A percentile compares a stretch with the other conserved stretches of the same genome.
Evolutionary conservation across 176 grass and related monocot species (phyloP).

Genomic region (Pontederia crassipes): DNA sequence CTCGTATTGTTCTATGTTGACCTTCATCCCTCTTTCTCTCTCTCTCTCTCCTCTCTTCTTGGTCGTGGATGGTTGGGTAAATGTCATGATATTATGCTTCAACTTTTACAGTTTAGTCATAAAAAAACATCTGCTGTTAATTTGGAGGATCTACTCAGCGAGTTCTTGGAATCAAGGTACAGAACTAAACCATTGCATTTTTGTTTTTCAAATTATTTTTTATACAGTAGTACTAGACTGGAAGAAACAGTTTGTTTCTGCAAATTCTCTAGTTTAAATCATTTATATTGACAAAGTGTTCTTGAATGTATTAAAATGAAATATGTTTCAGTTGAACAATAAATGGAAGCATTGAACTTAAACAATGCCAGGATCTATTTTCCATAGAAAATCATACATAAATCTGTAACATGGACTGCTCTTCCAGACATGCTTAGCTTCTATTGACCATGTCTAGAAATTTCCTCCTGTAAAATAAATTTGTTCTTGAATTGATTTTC

Average conservation of each 20-base stretch:
- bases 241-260: neutral
- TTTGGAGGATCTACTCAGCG: constrained; percentile 41
- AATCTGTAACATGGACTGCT: too few species aligned
- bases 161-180: constrained; percentile 53
- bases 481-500: too few species aligned
- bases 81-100: neutral
- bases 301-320: too few species aligned
- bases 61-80: neutral
- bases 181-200: neutral
- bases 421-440: too few species aligned
- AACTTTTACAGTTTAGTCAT: constrained; percentile 26
- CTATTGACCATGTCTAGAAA: too few species aligned
- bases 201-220: neutral
- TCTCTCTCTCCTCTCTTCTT: neutral
- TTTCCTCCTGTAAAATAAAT: too few species aligned
- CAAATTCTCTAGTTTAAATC: too few species aligned
- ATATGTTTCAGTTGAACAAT: too few species aligned
- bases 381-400: too few species aligned
- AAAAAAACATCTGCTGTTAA: constrained; percentile 39
- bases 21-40: neutral
- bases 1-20: neutral
- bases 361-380: too few species aligned
- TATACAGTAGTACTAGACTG: neutral
- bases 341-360: too few species aligned
- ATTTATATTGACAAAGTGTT: too few species aligned